Percentiles rank a stretch among this genome's conserved stretches.
Evolutionary conservation across 2,329 filamentous ascomycete genomes (phyloP).

Genomic region (Trichophyton verrucosum): DNA sequence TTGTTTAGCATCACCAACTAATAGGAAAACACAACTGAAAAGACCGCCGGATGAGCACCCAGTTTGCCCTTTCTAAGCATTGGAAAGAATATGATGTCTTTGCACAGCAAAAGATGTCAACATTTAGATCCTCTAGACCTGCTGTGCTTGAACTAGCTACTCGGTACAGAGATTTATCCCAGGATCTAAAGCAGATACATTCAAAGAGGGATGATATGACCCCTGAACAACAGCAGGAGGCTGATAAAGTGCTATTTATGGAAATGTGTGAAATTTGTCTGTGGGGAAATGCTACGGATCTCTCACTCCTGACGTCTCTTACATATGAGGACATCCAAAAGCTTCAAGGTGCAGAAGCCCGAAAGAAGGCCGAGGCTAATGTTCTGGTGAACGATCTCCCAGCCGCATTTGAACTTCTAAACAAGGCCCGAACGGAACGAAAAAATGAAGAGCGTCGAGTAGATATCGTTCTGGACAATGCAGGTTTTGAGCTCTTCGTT

Average conservation of each 20-base stretch:
- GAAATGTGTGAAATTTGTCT: conserved; percentile 96
- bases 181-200: conserved; percentile 48
- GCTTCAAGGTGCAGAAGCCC: conserved; percentile 75
- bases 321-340: conserved; percentile 96
- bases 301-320: conserved; percentile 78
- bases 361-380: conserved; percentile 79
- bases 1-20: background rate
- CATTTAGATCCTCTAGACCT: conserved; percentile 80
- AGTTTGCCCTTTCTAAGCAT: conserved; percentile 62
- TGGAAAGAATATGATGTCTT: conserved; percentile 93
- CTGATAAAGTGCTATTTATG: conserved; percentile 66
- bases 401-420: conserved; percentile 56
- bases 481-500: conserved; percentile 93
- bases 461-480: conserved; percentile 93
- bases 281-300: conserved; percentile 93
- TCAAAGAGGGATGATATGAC: conserved; percentile 15
- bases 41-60: conserved; percentile 62
- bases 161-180: conserved; percentile 63
- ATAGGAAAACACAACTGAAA: conserved; percentile 7
- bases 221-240: conserved; percentile 45
- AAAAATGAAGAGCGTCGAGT: conserved; percentile 57
- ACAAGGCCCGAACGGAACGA: conserved; percentile 49
- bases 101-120: conserved; percentile 74
- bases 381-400: conserved; percentile 79
- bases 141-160: conserved; percentile 71